Base-by-base conservation (phyloP, 768 basidiomycete species). In the Neoboletus magnificus region DNA sequence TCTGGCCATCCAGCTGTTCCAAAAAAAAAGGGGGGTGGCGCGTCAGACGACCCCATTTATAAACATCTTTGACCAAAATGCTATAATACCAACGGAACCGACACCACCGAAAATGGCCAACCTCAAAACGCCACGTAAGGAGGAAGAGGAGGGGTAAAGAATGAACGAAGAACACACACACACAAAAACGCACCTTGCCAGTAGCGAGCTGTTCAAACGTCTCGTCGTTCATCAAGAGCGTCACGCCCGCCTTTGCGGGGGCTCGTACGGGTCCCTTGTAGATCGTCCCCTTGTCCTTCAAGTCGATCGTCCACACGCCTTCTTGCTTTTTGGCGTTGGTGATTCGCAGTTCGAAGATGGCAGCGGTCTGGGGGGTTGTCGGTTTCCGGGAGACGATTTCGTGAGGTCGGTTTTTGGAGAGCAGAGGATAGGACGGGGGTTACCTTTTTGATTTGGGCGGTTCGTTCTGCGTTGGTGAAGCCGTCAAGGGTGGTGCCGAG, bases 261-360 rank as follows among this genome's bases (percentile, higher is more conserved):
- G 69, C 62, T 35, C 62, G 62, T 8, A 63, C 64, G 12, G 74
- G 72, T 39, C 93, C 93, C 72, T 87, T 86, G 79, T 84, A 86
- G 27, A 94, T 81, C 22, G 79, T 74, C 12, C 89, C 91, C 15
- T 81, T 79, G 75, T 87, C 87, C 82, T 98, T 97, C 67, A 96
- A 66, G 78, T 98, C 95, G 63, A 98, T 91, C 8, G 93, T 94
- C 93, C 93, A 97, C 43, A 79, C 79, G 20, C 76, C 88, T 58
- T 84, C 84, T 71, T 89, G 77, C 55, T 87, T 87, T 16, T 80
- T 76, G 29, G 72, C 79, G 66, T 93, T 92, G 70, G 85, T 83
- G 62, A 96, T 81, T 50, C 84, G 82, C 40, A 97, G 76, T 71
- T 93, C 87, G 69, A 97, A 94, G 66, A 95, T 83, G 58, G 90